Conservation (phyloP, 1,284 basidiomycete species). For the Cryptococcus sp. region DNA sequence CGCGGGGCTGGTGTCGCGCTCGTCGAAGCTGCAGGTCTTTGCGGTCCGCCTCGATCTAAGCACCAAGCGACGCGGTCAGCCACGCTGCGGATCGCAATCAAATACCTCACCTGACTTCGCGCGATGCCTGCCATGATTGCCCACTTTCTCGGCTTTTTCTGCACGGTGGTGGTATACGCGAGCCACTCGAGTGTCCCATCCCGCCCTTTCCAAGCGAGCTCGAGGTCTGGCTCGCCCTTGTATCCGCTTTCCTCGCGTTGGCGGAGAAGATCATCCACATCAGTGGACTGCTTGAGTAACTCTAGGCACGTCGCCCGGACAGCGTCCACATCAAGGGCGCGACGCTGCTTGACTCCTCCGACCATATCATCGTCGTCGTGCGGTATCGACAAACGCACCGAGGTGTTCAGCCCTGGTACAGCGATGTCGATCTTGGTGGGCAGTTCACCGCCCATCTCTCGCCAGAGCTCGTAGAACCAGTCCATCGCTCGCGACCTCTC, state of each 20-base stretch:
- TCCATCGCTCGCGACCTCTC: slow-evolving; percentile 47
- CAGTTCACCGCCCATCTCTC: slow-evolving; percentile 43
- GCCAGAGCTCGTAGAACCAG: slow-evolving; percentile 52
- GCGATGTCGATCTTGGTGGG: slow-evolving; percentile 42
- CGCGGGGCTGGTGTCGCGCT: slow-evolving; percentile 38
- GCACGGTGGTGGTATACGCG: slow-evolving; percentile 36
- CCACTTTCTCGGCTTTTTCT: slow-evolving; percentile 42
- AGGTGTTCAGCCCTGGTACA: slow-evolving; percentile 37
- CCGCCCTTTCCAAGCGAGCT: slow-evolving; percentile 44
- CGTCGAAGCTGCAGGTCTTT: slow-evolving; percentile 39
- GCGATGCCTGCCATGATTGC: slow-evolving; percentile 46
- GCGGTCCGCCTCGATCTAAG: slow-evolving; percentile 14
- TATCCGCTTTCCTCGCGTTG: slow-evolving; percentile 18
- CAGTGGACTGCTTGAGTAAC: slow-evolving; percentile 29
- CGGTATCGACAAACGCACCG: slow-evolving; percentile 39
- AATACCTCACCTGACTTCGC: slow-evolving; percentile 24
- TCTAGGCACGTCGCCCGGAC: slow-evolving; percentile 37
- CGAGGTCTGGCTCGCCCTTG: slow-evolving; percentile 23
- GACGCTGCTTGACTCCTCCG: slow-evolving; percentile 15
- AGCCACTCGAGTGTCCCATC: slow-evolving; percentile 51
- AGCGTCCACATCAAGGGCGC: slow-evolving; percentile 24
- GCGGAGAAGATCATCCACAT: slow-evolving; percentile 29
- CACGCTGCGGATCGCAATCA: background rate
- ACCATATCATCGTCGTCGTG: slow-evolving; percentile 30
- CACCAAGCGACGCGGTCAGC: background rate